Conservation (phyloP, 306 rosid species). For the Malus sylvestris region DNA sequence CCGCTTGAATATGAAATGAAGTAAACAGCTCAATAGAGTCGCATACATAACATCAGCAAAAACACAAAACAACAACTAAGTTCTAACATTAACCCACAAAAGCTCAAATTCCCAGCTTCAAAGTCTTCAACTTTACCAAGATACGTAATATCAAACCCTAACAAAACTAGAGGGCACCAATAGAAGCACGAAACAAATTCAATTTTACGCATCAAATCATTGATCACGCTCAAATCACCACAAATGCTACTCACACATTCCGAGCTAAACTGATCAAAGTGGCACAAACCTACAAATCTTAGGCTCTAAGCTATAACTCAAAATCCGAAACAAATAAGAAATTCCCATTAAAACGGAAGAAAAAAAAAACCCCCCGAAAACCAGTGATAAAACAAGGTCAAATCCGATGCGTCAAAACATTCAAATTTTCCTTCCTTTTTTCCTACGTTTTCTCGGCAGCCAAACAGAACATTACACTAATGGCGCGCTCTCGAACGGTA, state of each 20-base stretch:
- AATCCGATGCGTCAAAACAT: slow-evolving; percentile 2
- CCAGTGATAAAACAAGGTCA: not conserved
- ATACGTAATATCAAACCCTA: not conserved
- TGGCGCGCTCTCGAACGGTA: not conserved
- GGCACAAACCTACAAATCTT: not conserved
- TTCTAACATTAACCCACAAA: not conserved
- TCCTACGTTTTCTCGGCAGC: slow-evolving; percentile 14
- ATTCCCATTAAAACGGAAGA: not conserved
- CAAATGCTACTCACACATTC: not conserved
- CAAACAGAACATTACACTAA: slow-evolving; percentile 17
- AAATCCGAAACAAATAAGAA: not conserved
- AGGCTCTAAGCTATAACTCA: not conserved
- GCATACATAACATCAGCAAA: not conserved
- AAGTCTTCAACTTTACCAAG: not conserved
- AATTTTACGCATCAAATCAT: not conserved
- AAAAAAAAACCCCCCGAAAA: not conserved
- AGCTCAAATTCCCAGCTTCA: slow-evolving; percentile 2
- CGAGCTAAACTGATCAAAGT: slow-evolving; percentile 1
- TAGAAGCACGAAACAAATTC: not conserved
- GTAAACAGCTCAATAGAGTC: slow-evolving; percentile 1
- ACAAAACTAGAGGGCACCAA: not conserved
- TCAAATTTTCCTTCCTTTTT: not conserved
- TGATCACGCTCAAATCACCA: slow-evolving; percentile 5
- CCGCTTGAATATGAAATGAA: slow-evolving; percentile 1
- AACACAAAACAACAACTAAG: not conserved